phyloP scores from a whole-genome alignment of 495 filamentous ascomycete genomes.

The Usnea hakonensis region DNA sequence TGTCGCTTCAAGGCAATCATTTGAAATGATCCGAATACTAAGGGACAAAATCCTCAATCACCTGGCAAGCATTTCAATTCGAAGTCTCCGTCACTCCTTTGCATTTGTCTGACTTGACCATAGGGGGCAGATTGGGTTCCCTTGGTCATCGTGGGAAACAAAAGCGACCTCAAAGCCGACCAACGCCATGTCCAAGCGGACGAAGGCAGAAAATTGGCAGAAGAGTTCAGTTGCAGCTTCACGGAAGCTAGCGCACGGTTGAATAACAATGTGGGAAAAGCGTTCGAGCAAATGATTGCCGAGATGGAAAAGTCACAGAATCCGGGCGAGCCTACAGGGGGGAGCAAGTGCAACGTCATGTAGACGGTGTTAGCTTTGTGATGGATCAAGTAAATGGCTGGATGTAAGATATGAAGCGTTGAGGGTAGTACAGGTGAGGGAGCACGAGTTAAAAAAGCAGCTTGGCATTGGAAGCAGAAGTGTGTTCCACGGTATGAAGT shows the following conservation, averaged over 20 bases:
- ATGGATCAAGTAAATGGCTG: not conserved
- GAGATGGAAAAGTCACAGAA: constrained; percentile 95
- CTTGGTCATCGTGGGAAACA: constrained; percentile 93
- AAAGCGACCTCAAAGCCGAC: constrained; percentile 85
- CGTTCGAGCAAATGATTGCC: constrained; percentile 90
- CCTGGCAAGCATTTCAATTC: constrained; percentile 52
- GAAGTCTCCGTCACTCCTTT: not conserved
- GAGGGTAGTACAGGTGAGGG: not conserved
- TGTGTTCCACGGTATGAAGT: not conserved
- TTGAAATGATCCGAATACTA: constrained; percentile 93
- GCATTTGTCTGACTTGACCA: constrained; percentile 6
- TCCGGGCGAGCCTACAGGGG: constrained; percentile 70
- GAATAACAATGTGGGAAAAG: constrained; percentile 84
- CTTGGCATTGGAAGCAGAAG: not conserved
- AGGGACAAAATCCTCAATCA: constrained; percentile 97
- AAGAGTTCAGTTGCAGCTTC: constrained; percentile 85
- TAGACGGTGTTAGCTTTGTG: constrained; percentile 31
- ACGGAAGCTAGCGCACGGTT: constrained; percentile 92
- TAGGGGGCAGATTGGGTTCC: constrained; percentile 91
- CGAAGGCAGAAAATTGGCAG: constrained; percentile 69
- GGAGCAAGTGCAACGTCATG: constrained; percentile 80
- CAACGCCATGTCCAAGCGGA: constrained; percentile 85
- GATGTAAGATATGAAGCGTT: not conserved
- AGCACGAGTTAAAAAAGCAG: too few species aligned
- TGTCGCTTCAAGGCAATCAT: constrained; percentile 83